phyloP scores from a whole-genome alignment of 2,329 filamentous ascomycete species.

The Epicoccum sorghinum region DNA sequence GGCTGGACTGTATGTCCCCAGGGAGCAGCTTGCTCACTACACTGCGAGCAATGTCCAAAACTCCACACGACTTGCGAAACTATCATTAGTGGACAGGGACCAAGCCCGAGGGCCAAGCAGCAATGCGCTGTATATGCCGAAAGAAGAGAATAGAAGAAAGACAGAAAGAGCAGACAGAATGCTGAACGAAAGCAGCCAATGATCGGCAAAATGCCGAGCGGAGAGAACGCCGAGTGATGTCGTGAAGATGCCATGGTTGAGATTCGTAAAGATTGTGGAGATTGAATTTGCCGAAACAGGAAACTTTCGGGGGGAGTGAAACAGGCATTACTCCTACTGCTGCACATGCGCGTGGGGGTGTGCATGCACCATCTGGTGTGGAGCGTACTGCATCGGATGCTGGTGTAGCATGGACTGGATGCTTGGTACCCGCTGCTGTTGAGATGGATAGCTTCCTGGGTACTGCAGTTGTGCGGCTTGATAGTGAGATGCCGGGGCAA shows the following conservation, averaged over 20 bases:
- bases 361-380: constrained; percentile 24
- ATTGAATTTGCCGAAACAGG: background rate
- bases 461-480: constrained; percentile 18
- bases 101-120: background rate
- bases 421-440: constrained; percentile 44
- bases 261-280: constrained; percentile 13
- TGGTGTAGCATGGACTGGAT: constrained; percentile 49
- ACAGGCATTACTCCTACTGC: constrained; percentile 4
- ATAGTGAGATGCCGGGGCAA: constrained; percentile 30
- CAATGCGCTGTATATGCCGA: background rate
- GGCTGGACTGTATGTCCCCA: background rate
- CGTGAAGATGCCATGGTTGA: constrained; percentile 4
- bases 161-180: constrained; percentile 15
- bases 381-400: constrained; percentile 27
- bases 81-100: background rate
- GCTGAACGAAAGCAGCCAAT: background rate
- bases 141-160: background rate
- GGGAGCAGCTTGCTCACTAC: background rate
- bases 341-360: constrained; percentile 16
- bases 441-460: constrained; percentile 25
- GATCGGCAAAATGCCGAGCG: constrained; percentile 18
- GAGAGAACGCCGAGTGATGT: constrained; percentile 11
- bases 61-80: background rate
- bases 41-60: background rate
- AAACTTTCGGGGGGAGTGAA: background rate